phyloP scores from a whole-genome alignment of 164 flowering plant genomes.

The Saururus chinensis region DNA sequence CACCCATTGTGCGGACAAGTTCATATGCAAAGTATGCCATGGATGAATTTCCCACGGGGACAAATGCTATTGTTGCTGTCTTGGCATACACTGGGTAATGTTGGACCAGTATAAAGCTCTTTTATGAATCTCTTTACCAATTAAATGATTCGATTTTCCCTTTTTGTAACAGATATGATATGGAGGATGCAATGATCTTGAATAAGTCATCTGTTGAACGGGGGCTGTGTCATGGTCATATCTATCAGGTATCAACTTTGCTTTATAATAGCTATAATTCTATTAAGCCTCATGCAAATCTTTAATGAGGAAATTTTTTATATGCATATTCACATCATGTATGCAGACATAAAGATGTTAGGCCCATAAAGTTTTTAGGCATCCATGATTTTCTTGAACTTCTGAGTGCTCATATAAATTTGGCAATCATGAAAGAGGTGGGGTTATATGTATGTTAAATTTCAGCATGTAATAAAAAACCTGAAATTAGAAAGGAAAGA shows the following conservation, averaged over 20 bases:
- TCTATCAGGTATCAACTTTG: constrained; percentile 55
- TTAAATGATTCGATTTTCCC: not conserved
- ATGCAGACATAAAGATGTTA: no score
- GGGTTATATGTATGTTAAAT: no score
- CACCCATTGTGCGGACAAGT: constrained; percentile 86
- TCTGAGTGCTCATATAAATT: no score
- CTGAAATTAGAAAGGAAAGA: no score
- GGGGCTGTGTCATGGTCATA: constrained; percentile 76
- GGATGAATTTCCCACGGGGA: constrained; percentile 84
- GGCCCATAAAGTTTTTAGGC: no score
- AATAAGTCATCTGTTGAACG: constrained; percentile 96
- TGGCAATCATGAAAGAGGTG: no score
- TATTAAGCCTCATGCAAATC: no score
- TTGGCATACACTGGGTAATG: constrained; percentile 86
- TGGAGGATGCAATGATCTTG: constrained; percentile 99
- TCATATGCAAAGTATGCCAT: constrained; percentile 57
- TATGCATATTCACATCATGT: no score
- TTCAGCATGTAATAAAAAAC: no score
- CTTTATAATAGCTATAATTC: not conserved
- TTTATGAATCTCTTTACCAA: not conserved
- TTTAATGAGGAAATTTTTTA: no score
- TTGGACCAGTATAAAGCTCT: not conserved
- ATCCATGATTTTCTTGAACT: no score
- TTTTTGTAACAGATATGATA: constrained; percentile 58
- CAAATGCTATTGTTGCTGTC: constrained; percentile 97